Percentiles rank a stretch among this genome's conserved stretches.
These are phyloP conservation scores for Aspergillus clavatus DNA, from an alignment of 2,329 filamentous ascomycete genomes.

Conservation along the genomic window DNA sequence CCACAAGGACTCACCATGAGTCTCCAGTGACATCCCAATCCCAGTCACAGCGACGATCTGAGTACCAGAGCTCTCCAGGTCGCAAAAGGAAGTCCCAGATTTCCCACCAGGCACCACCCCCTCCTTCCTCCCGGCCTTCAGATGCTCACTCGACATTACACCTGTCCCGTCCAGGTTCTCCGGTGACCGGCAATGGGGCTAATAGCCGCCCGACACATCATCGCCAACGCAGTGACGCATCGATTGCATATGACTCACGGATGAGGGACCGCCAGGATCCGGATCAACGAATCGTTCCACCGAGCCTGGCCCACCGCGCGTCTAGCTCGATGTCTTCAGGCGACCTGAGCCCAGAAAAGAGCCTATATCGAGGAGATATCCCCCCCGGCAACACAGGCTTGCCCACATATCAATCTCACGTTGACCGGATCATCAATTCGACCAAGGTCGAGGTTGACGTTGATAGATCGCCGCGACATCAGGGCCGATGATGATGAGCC, in stretches of 20 bases:
- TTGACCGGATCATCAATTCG: background rate
- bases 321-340: background rate
- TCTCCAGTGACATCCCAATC: constrained; percentile 42
- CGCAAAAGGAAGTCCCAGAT: constrained; percentile 75
- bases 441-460: background rate
- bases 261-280: background rate
- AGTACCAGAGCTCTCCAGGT: constrained; percentile 65
- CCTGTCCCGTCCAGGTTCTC: constrained; percentile 11
- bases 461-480: background rate
- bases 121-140: constrained; percentile 47
- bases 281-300: background rate
- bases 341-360: background rate
- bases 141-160: constrained; percentile 22
- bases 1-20: constrained; percentile 62
- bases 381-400: background rate
- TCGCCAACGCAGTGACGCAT: constrained; percentile 10
- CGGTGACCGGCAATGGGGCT: constrained; percentile 34
- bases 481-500: too few species aligned
- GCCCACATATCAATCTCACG: background rate
- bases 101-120: constrained; percentile 47
- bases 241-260: constrained; percentile 3
- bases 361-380: background rate
- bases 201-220: constrained; percentile 5
- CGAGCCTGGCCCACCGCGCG: background rate
- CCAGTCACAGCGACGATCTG: constrained; percentile 49